Percentiles rank a stretch among this genome's conserved stretches.
Evolutionary conservation across 2,329 filamentous ascomycete genomes (phyloP).

Genomic region (Blastomyces emzantsi): DNA sequence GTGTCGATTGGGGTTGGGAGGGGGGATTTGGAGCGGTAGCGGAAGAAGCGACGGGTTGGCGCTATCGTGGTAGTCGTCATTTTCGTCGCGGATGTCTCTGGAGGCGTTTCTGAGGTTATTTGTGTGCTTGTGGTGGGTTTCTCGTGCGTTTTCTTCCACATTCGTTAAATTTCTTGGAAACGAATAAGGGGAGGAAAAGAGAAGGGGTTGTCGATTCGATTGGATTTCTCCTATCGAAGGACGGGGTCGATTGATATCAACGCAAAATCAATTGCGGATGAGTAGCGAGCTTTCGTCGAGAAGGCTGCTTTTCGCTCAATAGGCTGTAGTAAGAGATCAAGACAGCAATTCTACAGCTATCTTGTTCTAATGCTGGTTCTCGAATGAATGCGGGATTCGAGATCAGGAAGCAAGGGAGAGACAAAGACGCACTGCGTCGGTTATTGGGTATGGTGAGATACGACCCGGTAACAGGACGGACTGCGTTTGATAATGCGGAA

Average conservation of each 20-base stretch:
- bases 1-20: slow-evolving; percentile 18
- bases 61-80: slow-evolving; percentile 7
- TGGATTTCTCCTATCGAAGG: slow-evolving; percentile 5
- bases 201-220: neutral
- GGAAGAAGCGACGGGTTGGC: slow-evolving; percentile 15
- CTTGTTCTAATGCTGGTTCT: neutral
- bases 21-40: slow-evolving; percentile 19
- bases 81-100: neutral
- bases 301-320: neutral
- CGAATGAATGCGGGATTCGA: neutral
- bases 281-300: neutral
- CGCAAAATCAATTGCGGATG: slow-evolving; percentile 4
- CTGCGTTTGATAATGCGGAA: neutral
- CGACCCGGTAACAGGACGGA: neutral
- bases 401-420: slow-evolving; percentile 2
- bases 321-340: neutral
- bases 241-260: neutral
- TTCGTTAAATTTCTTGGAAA: neutral
- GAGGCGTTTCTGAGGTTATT: neutral
- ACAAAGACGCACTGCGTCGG: slow-evolving; percentile 4
- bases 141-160: slow-evolving; percentile 4
- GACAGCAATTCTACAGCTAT: slow-evolving; percentile 7
- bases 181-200: too few species aligned
- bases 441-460: neutral
- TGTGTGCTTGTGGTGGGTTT: neutral